Base-by-base conservation (phyloP, 805 yeast species). In the Candida germanica region DNA sequence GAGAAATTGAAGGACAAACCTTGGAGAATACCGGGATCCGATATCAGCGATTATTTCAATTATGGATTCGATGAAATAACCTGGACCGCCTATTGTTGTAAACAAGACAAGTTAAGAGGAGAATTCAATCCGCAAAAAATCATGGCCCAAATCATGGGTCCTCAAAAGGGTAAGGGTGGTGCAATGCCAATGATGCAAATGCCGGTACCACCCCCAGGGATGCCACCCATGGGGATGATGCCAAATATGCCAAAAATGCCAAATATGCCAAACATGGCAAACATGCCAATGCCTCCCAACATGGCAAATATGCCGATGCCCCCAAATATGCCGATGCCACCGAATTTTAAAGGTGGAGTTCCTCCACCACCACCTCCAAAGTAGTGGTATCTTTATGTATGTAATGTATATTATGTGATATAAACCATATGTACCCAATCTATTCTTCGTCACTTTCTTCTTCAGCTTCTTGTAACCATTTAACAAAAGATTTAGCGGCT, bases 21-120 rank as follows among this genome's bases (percentile, higher is more conserved):
- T 6, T 93, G 99, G 99, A 76, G 98, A 55, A 80, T 85, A 46
- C 97, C 98, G 1, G 98, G 98, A 25, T 95, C 96, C 3, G 97
- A 93, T 61, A 64, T 87, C 26, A 76, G 95, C 6, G 98, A 93
- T 59, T 94, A 88, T 60, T 93, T 93, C 71, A 93, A 93, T 63
- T 93, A 80, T 53, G 98, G 98, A 1, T 93, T 93, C 55, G 95
- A 93, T 56, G 99, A 93, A 64, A 75, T 85, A 47, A 84, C 97
- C 11, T 93, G 99, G 99, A 79, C 84, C 36, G 87, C 89, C 16
- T 93, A 93, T 61, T 80, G 96, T 48, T 71, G 80, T 27, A 87
- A 87, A 57, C 96, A 89, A 54, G 96, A 89, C 57, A 80, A 79
- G 47, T 52, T 83, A 32, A 73, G 93, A 37, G 80, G 81, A 5